Evolutionary conservation across 2,329 filamentous ascomycete species (phyloP).

Genomic region (Didymella lethalis): DNA sequence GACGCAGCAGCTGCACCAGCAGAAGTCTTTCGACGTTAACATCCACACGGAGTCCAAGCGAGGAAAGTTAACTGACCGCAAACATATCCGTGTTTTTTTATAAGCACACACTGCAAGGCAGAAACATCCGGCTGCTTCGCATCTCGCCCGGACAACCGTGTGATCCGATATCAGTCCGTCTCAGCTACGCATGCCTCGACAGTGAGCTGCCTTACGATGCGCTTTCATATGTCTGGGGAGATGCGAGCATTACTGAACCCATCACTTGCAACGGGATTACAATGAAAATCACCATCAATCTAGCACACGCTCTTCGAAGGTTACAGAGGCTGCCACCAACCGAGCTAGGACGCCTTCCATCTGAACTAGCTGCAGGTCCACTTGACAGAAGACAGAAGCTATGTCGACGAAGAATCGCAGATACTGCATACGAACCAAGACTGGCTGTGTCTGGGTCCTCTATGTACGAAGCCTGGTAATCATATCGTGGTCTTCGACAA

Average conservation of each 20-base stretch:
- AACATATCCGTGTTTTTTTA: neutral
- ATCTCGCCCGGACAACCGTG: neutral
- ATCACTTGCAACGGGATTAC: neutral
- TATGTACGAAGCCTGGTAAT: neutral
- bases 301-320: neutral
- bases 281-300: neutral
- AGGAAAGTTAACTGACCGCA: no score
- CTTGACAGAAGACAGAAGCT: no score
- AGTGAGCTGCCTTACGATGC: neutral
- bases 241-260: neutral
- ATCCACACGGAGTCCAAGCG: no score
- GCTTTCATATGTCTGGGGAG: neutral
- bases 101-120: neutral
- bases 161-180: neutral
- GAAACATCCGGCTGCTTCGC: neutral
- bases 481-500: neutral
- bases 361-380: no score
- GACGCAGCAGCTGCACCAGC: no score
- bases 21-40: no score
- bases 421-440: neutral
- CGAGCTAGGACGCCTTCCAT: no score
- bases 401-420: neutral
- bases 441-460: neutral
- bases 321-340: neutral
- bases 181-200: neutral